Conservation (phyloP, 257 asterid species). For the Anisodus acutangulus region DNA sequence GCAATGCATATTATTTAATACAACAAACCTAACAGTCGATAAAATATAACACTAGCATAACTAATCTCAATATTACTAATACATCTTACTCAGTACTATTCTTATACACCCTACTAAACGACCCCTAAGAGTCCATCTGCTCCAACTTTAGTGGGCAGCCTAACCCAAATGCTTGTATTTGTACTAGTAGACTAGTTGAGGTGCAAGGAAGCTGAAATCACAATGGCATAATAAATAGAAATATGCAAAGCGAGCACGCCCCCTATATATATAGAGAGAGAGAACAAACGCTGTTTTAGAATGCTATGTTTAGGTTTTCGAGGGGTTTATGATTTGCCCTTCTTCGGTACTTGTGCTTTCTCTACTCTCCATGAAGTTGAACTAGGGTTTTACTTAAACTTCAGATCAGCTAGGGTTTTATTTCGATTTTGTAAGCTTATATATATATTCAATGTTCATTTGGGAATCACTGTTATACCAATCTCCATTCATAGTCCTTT, state of each 20-base stretch:
- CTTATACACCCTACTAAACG: no score
- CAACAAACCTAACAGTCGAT: no score
- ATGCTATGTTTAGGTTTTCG: conserved; percentile 65
- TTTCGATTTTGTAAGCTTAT: not conserved
- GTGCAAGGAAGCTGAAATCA: not conserved
- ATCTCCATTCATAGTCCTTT: not conserved
- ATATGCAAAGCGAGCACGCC: no score
- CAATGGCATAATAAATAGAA: not conserved
- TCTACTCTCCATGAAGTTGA: conserved; percentile 48
- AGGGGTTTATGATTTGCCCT: conserved; percentile 63
- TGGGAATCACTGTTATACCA: not conserved
- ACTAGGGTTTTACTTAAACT: not conserved
- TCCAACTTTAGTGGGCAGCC: not conserved
- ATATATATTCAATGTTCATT: not conserved
- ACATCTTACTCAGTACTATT: no score
- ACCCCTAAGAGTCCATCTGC: not conserved
- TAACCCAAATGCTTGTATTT: not conserved
- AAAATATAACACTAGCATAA: no score
- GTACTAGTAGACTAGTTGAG: not conserved
- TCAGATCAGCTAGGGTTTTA: not conserved
- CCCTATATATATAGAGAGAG: not conserved
- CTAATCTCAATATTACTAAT: no score
- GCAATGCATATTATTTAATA: no score
- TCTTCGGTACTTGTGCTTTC: conserved; percentile 49
- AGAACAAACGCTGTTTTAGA: conserved; percentile 70